Conservation (phyloP, 495 filamentous ascomycete genomes). For the Sabuloglossum arenarium region DNA sequence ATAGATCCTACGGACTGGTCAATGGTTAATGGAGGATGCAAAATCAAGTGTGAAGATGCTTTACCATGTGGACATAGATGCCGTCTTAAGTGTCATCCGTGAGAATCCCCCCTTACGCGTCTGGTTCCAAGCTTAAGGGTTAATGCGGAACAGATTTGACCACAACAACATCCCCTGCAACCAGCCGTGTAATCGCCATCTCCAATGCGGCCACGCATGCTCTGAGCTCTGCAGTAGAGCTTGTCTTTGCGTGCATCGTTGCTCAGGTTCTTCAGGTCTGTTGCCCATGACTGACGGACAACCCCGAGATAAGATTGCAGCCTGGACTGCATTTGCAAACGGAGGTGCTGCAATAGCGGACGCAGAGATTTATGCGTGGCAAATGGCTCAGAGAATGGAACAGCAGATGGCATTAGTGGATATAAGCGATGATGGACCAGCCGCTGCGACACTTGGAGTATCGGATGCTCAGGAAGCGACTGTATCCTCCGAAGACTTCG, state of each 20-base stretch:
- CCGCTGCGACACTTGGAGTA: neutral
- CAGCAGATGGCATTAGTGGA: neutral
- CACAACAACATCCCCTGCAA: constrained; percentile 3
- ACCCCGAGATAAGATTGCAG: neutral
- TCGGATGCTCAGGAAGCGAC: neutral
- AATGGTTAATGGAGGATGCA: constrained; percentile 37
- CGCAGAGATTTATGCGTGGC: neutral
- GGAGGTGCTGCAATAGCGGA: neutral
- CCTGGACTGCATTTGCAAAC: neutral
- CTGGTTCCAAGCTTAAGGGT: neutral
- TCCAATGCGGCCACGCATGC: neutral
- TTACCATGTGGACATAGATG: constrained; percentile 29
- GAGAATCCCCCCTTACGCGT: constrained; percentile 3
- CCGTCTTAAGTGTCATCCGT: constrained; percentile 26
- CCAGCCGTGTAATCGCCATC: neutral
- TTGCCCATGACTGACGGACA: neutral
- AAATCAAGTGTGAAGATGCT: constrained; percentile 23
- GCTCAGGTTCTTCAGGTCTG: neutral
- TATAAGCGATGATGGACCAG: neutral
- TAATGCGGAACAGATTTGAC: constrained; percentile 8
- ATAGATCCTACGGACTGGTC: constrained; percentile 26
- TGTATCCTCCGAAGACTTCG: neutral
- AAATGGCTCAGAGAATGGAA: neutral
- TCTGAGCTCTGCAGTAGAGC: neutral
- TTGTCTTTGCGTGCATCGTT: neutral